Percentiles rank a stretch among this genome's conserved stretches.
Evolutionary conservation across 2,329 filamentous ascomycete genomes (phyloP).

Genomic region (Aspergillus sergii): DNA sequence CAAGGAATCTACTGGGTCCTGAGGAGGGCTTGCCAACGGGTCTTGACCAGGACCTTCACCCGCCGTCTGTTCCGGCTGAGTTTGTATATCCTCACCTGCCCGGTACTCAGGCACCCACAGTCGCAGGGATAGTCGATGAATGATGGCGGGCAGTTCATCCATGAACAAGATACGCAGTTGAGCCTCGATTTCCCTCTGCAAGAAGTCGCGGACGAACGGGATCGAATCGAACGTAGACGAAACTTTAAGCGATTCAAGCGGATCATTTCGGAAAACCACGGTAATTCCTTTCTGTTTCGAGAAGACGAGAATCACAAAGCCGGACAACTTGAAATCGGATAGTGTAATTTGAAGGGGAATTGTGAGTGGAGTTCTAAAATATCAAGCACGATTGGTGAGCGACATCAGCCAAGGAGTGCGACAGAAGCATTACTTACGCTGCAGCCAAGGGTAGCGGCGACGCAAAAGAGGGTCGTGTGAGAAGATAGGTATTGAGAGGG

Average conservation of each 20-base stretch:
- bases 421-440: conserved; percentile 48
- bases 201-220: conserved; percentile 94
- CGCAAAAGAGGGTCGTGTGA: conserved; percentile 87
- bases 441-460: conserved; percentile 91
- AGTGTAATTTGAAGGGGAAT: conserved; percentile 97
- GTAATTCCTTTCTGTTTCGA: conserved; percentile 97
- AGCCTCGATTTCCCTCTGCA: conserved; percentile 93
- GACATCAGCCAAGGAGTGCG: not conserved
- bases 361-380: conserved; percentile 72
- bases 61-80: conserved; percentile 53
- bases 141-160: conserved; percentile 95
- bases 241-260: conserved; percentile 95
- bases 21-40: conserved; percentile 77
- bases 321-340: conserved; percentile 92
- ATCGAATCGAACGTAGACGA: conserved; percentile 99
- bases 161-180: conserved; percentile 93
- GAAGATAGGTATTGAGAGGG: conserved; percentile 92
- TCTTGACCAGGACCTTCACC: conserved; percentile 68
- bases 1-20: conserved; percentile 79
- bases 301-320: conserved; percentile 97
- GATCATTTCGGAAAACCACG: conserved; percentile 96
- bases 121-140: conserved; percentile 85
- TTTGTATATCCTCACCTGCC: conserved; percentile 63
- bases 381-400: conserved; percentile 11
- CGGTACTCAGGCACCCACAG: conserved; percentile 88